Percentiles rank a stretch among this genome's conserved stretches.
phyloP scores from a whole-genome alignment of 2,329 filamentous ascomycete species.

The Aspergillus transmontanensis region DNA sequence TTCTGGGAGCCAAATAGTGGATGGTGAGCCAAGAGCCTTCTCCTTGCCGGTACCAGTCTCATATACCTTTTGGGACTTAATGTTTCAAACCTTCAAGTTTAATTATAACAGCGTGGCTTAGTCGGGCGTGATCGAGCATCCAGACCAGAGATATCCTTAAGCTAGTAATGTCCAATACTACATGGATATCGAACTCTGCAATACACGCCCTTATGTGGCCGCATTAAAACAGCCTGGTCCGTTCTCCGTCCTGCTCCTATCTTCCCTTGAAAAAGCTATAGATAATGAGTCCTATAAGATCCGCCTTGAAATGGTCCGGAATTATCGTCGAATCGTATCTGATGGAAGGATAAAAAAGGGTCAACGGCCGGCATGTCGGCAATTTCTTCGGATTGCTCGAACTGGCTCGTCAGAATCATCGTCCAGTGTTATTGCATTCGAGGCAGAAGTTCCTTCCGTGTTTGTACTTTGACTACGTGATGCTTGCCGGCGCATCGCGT shows the following conservation, averaged over 20 bases:
- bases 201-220: neutral
- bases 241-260: neutral
- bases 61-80: neutral
- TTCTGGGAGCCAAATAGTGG: neutral
- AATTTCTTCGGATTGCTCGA: slow-evolving; percentile 22
- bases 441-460: slow-evolving; percentile 21
- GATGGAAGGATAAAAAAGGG: neutral
- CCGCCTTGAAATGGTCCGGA: neutral
- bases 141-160: neutral
- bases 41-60: neutral
- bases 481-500: neutral
- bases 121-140: neutral
- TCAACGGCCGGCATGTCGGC: slow-evolving; percentile 8
- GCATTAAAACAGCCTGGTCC: neutral
- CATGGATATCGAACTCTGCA: neutral
- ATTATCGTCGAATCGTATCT: neutral
- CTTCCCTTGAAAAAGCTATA: neutral
- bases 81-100: neutral
- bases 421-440: slow-evolving; percentile 29
- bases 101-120: neutral
- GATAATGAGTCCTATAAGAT: neutral
- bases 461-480: neutral
- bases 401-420: slow-evolving; percentile 35
- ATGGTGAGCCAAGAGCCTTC: neutral
- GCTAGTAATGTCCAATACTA: neutral